These are phyloP conservation scores for Pyracantha coccinea DNA, from an alignment of 331 rosid species.

Conservation along the genomic window DNA sequence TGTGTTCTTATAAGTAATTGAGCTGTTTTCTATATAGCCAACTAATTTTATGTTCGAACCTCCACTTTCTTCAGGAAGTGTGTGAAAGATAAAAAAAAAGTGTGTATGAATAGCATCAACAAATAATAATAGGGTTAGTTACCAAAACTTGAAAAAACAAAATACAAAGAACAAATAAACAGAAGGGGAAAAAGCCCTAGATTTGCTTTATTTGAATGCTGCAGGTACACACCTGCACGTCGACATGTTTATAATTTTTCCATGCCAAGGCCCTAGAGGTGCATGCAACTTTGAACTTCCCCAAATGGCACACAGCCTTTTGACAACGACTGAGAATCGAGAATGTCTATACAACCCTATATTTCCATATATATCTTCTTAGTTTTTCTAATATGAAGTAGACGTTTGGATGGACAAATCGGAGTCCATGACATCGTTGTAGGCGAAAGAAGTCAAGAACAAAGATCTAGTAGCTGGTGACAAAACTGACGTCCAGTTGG, in stretches of 20 bases:
- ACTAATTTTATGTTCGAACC: no score
- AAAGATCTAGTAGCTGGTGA: conserved; percentile 17
- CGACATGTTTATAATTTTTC: not conserved
- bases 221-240: not conserved
- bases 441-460: conserved; percentile 14
- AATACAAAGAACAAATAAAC: not conserved
- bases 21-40: no score
- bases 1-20: no score
- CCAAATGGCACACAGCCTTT: not conserved
- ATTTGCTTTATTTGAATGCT: not conserved
- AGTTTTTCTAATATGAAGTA: not conserved
- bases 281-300: not conserved
- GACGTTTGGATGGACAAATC: not conserved
- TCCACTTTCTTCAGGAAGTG: no score
- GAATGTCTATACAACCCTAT: not conserved
- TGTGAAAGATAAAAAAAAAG: no score
- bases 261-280: not conserved
- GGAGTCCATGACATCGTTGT: conserved; percentile 1
- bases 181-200: not conserved
- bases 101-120: no score
- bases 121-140: not conserved
- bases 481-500: conserved; percentile 4
- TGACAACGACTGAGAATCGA: not conserved
- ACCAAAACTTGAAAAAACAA: not conserved
- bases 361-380: not conserved